These are phyloP conservation scores for Cruciata laevipes DNA, from an alignment of 257 asterid genomes.

Conservation along the genomic window DNA sequence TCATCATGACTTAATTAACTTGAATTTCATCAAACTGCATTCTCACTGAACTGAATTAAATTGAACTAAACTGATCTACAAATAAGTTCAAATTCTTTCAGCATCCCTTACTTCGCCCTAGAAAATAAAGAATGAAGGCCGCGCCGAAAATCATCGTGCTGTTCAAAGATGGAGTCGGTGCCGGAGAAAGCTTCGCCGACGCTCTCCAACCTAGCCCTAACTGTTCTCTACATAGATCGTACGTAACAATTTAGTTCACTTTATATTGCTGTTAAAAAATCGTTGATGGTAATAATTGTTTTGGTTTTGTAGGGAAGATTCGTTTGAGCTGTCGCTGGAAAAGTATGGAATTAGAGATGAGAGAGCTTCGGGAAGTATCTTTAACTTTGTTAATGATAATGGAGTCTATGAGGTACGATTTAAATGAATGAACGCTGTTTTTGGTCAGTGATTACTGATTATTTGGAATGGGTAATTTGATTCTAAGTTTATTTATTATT, in stretches of 20 bases:
- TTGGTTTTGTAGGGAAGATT: conserved; percentile 40
- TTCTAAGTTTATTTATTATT: not conserved
- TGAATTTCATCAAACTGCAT: too few species aligned
- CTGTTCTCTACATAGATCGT: conserved; percentile 38
- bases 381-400: conserved; percentile 41
- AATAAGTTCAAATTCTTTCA: too few species aligned
- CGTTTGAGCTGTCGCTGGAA: conserved; percentile 56
- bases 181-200: conserved; percentile 38
- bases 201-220: conserved; percentile 45
- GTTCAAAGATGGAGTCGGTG: conserved; percentile 49
- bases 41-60: too few species aligned
- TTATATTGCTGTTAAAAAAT: not conserved
- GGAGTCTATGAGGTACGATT: conserved; percentile 46
- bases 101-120: not conserved
- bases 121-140: conserved; percentile 7
- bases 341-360: conserved; percentile 53
- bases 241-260: conserved; percentile 9
- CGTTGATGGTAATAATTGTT: not conserved
- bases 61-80: too few species aligned
- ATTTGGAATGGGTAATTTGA: not conserved
- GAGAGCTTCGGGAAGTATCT: conserved; percentile 44
- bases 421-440: not conserved
- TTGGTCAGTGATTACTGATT: not conserved
- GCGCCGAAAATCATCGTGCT: conserved; percentile 55
- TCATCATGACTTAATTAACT: too few species aligned